These are phyloP conservation scores for Kwoniella sp. DNA, from an alignment of 768 basidiomycete genomes.

Conservation along the genomic window DNA sequence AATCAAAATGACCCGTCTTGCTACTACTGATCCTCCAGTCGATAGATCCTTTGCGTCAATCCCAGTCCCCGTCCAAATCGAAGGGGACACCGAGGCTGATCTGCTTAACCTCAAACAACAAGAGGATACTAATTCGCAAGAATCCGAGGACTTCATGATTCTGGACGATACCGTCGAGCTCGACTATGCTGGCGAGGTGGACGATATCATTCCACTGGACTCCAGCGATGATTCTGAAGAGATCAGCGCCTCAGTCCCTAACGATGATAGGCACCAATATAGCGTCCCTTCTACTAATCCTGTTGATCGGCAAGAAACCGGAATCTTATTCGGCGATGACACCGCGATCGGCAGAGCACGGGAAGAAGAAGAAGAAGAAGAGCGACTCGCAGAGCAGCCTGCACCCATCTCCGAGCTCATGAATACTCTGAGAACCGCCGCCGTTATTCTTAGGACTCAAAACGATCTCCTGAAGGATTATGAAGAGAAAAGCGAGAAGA, in stretches of 20 bases:
- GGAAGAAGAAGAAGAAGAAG: too few relatives aligned
- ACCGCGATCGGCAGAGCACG: too few relatives aligned
- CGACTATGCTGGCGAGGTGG: background rate
- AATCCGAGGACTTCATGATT: background rate
- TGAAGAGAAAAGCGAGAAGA: background rate
- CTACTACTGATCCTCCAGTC: too few relatives aligned
- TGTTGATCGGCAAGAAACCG: too few relatives aligned
- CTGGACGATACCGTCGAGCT: background rate
- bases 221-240: background rate
- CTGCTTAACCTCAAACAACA: background rate
- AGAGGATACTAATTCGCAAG: background rate
- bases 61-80: too few relatives aligned
- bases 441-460: background rate
- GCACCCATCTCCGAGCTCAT: background rate
- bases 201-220: background rate
- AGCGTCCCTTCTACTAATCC: too few relatives aligned
- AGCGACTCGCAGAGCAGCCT: background rate
- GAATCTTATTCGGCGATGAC: too few relatives aligned
- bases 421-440: background rate
- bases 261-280: too few relatives aligned
- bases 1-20: too few relatives aligned
- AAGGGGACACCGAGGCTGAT: too few relatives aligned
- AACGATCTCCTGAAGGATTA: background rate
- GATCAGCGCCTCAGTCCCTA: too few relatives aligned
- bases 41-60: background rate